Evolutionary conservation across 495 filamentous ascomycete species (phyloP).

Genomic region (Podospora conica): DNA sequence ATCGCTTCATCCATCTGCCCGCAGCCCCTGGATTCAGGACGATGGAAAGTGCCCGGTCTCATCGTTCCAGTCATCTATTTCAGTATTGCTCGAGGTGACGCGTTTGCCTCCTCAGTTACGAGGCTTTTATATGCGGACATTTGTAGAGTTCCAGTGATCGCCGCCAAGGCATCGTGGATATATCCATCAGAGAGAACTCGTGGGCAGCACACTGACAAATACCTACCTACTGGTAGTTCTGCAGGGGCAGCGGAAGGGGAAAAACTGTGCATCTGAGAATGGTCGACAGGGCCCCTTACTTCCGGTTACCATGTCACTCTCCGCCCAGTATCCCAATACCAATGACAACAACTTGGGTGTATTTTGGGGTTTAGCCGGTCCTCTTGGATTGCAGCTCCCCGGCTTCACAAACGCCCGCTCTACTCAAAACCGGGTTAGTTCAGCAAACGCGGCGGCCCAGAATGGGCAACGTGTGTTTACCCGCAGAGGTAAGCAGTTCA

Average conservation of each 20-base stretch:
- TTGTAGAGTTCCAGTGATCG: background rate
- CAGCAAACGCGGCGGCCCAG: background rate
- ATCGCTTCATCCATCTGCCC: background rate
- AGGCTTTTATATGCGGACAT: background rate
- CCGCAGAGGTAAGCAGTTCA: background rate
- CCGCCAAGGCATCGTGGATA: background rate
- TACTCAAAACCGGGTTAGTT: background rate
- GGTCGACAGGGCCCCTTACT: background rate
- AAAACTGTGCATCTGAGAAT: background rate
- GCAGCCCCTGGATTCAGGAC: background rate
- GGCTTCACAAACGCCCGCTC: background rate
- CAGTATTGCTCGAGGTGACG: background rate
- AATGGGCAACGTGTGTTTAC: background rate
- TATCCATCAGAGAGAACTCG: no score
- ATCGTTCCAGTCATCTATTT: background rate
- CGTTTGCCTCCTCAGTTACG: background rate
- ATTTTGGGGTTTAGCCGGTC: background rate
- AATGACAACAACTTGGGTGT: background rate
- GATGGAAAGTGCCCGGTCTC: background rate
- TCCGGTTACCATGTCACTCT: background rate
- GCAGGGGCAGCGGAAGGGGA: background rate
- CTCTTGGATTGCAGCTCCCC: background rate
- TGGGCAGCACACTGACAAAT: background rate
- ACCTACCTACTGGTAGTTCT: no score
- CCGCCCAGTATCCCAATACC: no score